A percentile compares a stretch with the other conserved stretches of the same genome.
These are phyloP conservation scores for Aspergillus brunneoviolaceus DNA, from an alignment of 2,329 filamentous ascomycete species.

Conservation along the genomic window DNA sequence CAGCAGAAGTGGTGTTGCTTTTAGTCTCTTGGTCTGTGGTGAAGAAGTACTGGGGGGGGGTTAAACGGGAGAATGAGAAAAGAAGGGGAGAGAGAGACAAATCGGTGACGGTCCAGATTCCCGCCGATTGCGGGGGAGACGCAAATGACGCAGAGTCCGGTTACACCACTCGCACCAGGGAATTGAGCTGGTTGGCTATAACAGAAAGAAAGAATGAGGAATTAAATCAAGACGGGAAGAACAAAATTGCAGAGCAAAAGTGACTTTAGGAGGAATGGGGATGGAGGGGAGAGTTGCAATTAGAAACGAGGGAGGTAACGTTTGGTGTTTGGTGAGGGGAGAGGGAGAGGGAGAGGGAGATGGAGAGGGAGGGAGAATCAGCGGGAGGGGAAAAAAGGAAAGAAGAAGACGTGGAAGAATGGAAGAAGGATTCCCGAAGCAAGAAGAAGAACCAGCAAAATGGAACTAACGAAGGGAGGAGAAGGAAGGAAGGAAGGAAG, in stretches of 20 bases:
- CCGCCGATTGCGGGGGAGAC: not conserved
- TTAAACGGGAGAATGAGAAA: not conserved
- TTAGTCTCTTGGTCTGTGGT: no score
- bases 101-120: not conserved
- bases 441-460: not conserved
- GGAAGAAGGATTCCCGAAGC: constrained; percentile 1
- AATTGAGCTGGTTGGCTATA: not conserved
- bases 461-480: not conserved
- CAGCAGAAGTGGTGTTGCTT: not conserved
- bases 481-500: not conserved
- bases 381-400: not conserved
- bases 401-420: constrained; percentile 1
- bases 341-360: not conserved
- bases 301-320: not conserved
- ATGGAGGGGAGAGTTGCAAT: not conserved
- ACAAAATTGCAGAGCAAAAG: not conserved
- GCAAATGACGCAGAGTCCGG: not conserved
- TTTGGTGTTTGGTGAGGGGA: not conserved
- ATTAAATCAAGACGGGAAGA: not conserved
- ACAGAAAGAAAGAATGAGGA: not conserved
- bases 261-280: not conserved
- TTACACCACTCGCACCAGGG: constrained; percentile 3
- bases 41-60: not conserved
- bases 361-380: not conserved
- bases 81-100: not conserved